Evolutionary conservation across 805 yeast genomes (phyloP), one percentile per base, ranked within the genome.

Genomic region (Groenewaldozyma tartarivorans): DNA sequence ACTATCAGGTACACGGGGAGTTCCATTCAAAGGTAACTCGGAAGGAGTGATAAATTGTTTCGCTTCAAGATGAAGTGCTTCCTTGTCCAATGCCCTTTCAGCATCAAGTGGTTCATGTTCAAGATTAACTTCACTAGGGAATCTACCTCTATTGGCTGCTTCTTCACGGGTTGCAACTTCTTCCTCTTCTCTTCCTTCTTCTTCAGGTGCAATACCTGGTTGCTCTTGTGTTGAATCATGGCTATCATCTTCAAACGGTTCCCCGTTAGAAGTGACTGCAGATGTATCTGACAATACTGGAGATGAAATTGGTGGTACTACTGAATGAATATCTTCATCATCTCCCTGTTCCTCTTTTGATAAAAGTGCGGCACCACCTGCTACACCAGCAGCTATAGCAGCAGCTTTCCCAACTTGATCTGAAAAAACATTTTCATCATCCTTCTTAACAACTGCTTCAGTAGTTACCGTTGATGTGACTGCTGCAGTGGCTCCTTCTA

Each of bases 211-310:
- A 13, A 24, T 9, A 17, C 18, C 36, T 16, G 26, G 20, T 27
- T n/a, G 17, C 33, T 18, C 41, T 11, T 11, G 17, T 16, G 24
- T n/a, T 21, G 33, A 21, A n/a, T 33, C 37, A 5, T 31, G 43
- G 3, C 29, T 40, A n/a, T 35, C 47, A 7, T n/a, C 26, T 20
- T 35, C 39, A 34, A 41, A 52, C 1, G 56, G 56, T 39, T 50
- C 55, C 18, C 55, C 53, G 27, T 41, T 51, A 24, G 52, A 49
- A 2, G 55, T 49, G 24, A 49, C 53, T 5, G 39, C 55, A n/a
- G 55, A 48, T 2, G 50, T 50, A 30, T 47, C 53, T 3, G 53
- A 48, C 6, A 38, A 46, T 6, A 43, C 49, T 2, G 55, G 50
- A 9, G 51, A 44, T 3, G 49, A 39, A 20, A 42, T 47, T 3